Base-by-base conservation (phyloP, 2,329 filamentous ascomycete genomes). In the Fusarium redolens region DNA sequence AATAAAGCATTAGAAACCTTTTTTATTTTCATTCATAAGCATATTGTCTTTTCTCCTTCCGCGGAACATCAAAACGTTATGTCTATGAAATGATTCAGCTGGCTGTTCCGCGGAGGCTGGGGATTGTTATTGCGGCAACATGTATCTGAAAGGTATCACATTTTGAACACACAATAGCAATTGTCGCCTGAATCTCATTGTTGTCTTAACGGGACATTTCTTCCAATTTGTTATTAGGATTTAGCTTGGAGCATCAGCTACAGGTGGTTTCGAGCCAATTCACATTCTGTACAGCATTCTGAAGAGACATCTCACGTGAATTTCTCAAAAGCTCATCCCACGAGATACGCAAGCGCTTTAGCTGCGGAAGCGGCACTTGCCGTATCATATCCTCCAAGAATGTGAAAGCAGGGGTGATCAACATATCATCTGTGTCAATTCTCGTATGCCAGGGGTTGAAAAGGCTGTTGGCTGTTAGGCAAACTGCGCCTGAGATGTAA, bases 161-260 rank as follows among this genome's bases (percentile, higher is more conserved):
- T 11, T 14, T 15, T 20, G 4, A 6, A 30, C 12, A 20, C 0
- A 7, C 2, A 7, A 12, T 5, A 28, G 8, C 1, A 7, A 3
- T 0, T 1, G 2, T 11, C 18, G 5, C 3, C 0, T 3, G 0
- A 7, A 9, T 44, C 1, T 44, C 1, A 9, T 7, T 1, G 5
- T 12, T 2, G 8, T 25, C 7, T 18, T 7, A 7, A 25, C 5
- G 1, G 0, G 3, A 13, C 5, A 18, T 5, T 4, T 18, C 12
- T 30, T 15, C 7, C 9, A 2, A 30, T 2, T 4, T 3, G 11
- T 13, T 11, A 5, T 4, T 13, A 6, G 1, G 1, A 47, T 8
- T 11, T 30, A 4, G 1, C 14, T 47, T 28, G 17, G 0, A 5
- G 6, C 6, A 1, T 52, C 31, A 38, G 12, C 45, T 28, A 41